Evolutionary conservation across 164 flowering plant genomes (phyloP).

Genomic region (Aristolochia contorta): DNA sequence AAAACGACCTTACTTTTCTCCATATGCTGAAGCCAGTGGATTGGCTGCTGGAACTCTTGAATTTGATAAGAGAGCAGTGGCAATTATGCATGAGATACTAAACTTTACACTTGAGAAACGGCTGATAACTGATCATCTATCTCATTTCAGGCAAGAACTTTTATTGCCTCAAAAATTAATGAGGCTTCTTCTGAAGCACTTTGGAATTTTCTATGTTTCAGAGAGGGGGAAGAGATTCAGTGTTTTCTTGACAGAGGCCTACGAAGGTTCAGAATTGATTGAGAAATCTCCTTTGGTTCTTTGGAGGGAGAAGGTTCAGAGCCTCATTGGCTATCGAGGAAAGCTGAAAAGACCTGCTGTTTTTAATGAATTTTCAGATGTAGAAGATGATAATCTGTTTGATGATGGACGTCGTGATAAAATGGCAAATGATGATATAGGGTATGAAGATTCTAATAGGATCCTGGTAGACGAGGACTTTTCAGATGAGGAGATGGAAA

Average conservation of each 20-base stretch:
- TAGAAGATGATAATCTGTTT: conserved; percentile 34
- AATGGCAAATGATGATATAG: conserved; percentile 11
- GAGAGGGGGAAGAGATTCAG: conserved; percentile 89
- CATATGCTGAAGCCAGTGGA: conserved; percentile 80
- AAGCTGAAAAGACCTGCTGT: conserved; percentile 38
- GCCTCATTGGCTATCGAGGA: conserved; percentile 57
- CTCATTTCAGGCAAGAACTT: conserved; percentile 71
- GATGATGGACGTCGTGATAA: conserved; percentile 27
- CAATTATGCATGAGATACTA: conserved; percentile 85
- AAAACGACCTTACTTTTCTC: conserved; percentile 65
- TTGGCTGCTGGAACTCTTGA: conserved; percentile 66
- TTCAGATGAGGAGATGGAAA: conserved; percentile 39
- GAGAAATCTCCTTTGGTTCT: conserved; percentile 66
- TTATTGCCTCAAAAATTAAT: conserved; percentile 89
- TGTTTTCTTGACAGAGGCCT: conserved; percentile 80
- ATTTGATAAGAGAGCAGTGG: conserved; percentile 87
- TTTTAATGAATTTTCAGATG: conserved; percentile 45
- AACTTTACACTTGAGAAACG: conserved; percentile 82
- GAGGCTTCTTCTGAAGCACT: conserved; percentile 82
- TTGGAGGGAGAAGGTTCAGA: conserved; percentile 79
- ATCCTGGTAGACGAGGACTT: conserved; percentile 18
- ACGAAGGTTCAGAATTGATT: conserved; percentile 72
- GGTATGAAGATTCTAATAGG: conserved; percentile 21
- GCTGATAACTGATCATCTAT: conserved; percentile 77
- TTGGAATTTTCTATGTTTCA: conserved; percentile 87